Conservation (phyloP, 345 rosid species). For the Eucalyptus tenuipes region DNA sequence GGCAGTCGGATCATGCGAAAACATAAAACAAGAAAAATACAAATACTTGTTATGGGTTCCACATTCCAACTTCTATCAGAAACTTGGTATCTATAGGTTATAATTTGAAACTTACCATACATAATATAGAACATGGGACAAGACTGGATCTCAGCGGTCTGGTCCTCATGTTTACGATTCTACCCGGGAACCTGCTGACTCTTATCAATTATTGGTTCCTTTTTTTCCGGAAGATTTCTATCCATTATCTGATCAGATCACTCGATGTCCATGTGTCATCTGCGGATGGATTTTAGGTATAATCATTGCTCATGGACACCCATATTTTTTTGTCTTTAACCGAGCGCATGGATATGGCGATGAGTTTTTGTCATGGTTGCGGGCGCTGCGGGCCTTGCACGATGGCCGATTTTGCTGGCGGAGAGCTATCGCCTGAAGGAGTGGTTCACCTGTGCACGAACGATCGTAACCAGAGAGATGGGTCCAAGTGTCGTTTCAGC, state of each 20-base stretch:
- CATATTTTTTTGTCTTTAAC: background rate
- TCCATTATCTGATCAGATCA: background rate
- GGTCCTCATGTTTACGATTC: background rate
- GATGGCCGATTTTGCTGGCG: background rate
- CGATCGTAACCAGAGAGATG: background rate
- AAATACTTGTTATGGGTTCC: accelerated
- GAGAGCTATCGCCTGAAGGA: background rate
- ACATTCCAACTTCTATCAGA: background rate
- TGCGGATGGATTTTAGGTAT: background rate
- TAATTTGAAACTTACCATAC: background rate
- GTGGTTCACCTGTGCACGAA: background rate
- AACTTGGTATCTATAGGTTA: background rate
- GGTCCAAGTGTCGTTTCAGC: background rate
- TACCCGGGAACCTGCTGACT: background rate
- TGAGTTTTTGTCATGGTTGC: background rate
- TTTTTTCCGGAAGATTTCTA: background rate
- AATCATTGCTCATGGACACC: background rate
- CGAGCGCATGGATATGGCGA: background rate
- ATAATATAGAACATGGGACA: background rate
- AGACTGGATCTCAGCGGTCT: background rate
- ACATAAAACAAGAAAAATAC: too few species aligned
- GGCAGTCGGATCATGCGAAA: accelerated
- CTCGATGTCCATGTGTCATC: background rate
- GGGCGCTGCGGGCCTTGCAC: background rate
- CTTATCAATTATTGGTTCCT: background rate